A percentile compares a stretch with the other conserved stretches of the same genome.
phyloP scores from a whole-genome alignment of 805 yeast species.

The Metschnikowia gruessii region DNA sequence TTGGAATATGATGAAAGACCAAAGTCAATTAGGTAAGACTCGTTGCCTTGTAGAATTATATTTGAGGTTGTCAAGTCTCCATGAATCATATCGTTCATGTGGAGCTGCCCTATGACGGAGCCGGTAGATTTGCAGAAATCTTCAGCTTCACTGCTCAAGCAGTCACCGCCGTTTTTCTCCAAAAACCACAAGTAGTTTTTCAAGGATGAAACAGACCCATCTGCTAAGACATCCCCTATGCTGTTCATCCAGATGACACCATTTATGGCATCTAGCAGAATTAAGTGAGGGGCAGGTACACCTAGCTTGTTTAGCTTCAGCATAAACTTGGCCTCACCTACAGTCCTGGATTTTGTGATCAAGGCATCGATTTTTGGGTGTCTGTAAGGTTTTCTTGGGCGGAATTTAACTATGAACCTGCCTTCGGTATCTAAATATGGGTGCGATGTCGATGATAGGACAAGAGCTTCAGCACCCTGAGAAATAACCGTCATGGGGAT shows the following conservation, averaged over 20 bases:
- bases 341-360: conserved; percentile 76
- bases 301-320: conserved; percentile 53
- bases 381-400: conserved; percentile 90
- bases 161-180: conserved; percentile 32
- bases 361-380: conserved; percentile 76
- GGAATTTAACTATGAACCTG: conserved; percentile 65
- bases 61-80: conserved; percentile 95
- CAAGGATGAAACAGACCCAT: conserved; percentile 57
- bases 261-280: conserved; percentile 70
- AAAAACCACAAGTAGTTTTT: conserved; percentile 72
- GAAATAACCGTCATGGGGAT: conserved; percentile 57
- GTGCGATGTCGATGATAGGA: conserved; percentile 59
- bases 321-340: conserved; percentile 79
- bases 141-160: conserved; percentile 38
- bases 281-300: conserved; percentile 66
- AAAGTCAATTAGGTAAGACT: conserved; percentile 79
- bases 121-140: conserved; percentile 58
- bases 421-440: conserved; percentile 47
- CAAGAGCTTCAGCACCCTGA: conserved; percentile 91
- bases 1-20: conserved; percentile 79
- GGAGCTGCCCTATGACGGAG: conserved; percentile 63
- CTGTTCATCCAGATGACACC: conserved; percentile 91
- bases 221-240: conserved; percentile 54
- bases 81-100: conserved; percentile 75
- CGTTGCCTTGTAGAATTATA: conserved; percentile 48